These are phyloP conservation scores for Vitis amurensis DNA, from an alignment of 164 flowering plant genomes.

Conservation along the genomic window DNA sequence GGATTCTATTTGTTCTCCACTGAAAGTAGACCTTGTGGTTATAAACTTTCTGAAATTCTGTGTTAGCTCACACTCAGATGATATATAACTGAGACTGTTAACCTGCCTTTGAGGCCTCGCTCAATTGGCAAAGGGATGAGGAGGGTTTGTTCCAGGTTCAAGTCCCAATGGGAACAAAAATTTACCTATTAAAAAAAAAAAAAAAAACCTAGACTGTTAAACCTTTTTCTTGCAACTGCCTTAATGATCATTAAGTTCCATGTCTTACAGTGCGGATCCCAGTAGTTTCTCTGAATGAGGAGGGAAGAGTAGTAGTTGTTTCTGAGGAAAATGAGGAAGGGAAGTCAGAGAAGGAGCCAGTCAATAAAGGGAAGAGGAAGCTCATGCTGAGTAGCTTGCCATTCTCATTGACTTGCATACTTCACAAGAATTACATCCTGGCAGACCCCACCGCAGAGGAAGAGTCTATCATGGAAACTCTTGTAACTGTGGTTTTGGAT, in stretches of 20 bases:
- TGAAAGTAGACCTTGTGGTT: no score
- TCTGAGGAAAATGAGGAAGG: slow-evolving; percentile 46
- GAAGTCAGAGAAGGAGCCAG: slow-evolving; percentile 45
- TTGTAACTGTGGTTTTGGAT: slow-evolving; percentile 65
- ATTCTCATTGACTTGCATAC: slow-evolving; percentile 79
- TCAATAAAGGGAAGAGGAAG: slow-evolving; percentile 75
- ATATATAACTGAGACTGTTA: no score
- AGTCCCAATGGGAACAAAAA: no score
- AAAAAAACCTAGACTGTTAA: no score
- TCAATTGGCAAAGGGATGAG: no score
- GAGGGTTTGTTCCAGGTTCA: no score
- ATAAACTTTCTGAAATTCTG: no score
- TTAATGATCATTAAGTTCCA: slow-evolving; percentile 4
- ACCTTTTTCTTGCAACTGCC: neutral
- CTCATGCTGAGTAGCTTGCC: slow-evolving; percentile 55
- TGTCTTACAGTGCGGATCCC: slow-evolving; percentile 78
- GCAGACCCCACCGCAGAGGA: slow-evolving; percentile 94
- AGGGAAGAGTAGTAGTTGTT: slow-evolving; percentile 67
- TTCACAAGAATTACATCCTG: slow-evolving; percentile 81
- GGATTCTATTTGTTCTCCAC: no score
- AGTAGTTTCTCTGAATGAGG: slow-evolving; percentile 75
- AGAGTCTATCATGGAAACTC: slow-evolving; percentile 67
- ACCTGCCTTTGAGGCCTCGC: no score
- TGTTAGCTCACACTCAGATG: no score
- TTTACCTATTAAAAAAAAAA: no score